Percentiles rank a stretch among this genome's conserved stretches.
Conservation (phyloP, 129 eudicot species). For the Tagetes patula region DNA sequence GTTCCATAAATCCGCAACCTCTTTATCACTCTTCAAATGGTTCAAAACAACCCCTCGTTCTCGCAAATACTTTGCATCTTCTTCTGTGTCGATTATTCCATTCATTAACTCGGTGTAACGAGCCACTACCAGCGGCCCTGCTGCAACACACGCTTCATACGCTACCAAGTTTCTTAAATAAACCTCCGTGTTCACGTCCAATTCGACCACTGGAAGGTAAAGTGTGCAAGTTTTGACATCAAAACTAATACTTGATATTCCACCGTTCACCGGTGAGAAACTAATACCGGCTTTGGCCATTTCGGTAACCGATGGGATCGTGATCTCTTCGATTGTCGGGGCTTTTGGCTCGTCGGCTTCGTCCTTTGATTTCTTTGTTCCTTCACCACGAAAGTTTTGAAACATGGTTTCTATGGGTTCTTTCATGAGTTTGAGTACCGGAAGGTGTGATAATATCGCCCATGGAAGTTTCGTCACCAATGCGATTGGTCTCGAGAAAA, state of each 20-base stretch:
- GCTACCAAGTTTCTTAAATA: constrained; percentile 65
- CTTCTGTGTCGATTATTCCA: constrained; percentile 75
- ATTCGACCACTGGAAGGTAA: constrained; percentile 42
- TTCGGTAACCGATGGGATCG: constrained; percentile 67
- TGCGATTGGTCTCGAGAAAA: constrained; percentile 32
- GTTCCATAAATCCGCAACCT: constrained; percentile 74
- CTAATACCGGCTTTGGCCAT: constrained; percentile 49
- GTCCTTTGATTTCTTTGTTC: constrained; percentile 4
- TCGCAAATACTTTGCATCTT: constrained; percentile 50
- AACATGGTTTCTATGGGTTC: constrained; percentile 33
- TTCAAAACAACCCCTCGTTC: constrained; percentile 57
- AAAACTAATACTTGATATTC: constrained; percentile 43
- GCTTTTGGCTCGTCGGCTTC: constrained; percentile 18
- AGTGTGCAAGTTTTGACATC: constrained; percentile 38
- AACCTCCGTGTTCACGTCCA: constrained; percentile 59
- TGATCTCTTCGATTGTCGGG: constrained; percentile 61
- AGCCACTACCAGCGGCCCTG: constrained; percentile 62
- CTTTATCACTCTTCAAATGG: constrained; percentile 69
- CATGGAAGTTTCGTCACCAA: constrained; percentile 43
- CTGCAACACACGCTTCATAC: constrained; percentile 61
- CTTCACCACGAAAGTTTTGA: constrained; percentile 19
- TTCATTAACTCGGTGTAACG: constrained; percentile 82
- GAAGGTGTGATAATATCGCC: constrained; percentile 48
- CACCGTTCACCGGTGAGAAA: constrained; percentile 47
- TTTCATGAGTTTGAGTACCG: constrained; percentile 46